These are phyloP conservation scores for Fomitopsis pulvina DNA, from an alignment of 768 basidiomycete species.

Conservation along the genomic window DNA sequence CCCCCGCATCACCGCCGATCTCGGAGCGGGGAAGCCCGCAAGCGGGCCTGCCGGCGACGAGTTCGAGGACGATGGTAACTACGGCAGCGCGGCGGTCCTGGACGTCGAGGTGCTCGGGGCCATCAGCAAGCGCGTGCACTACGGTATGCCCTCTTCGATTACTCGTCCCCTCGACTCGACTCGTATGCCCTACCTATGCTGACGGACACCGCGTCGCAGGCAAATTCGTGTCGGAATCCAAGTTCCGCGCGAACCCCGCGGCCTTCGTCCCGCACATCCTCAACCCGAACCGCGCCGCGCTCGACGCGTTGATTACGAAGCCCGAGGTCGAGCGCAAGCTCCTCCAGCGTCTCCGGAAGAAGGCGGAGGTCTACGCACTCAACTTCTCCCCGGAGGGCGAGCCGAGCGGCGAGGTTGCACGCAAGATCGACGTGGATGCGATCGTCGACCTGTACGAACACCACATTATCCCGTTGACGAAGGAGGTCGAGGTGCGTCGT, in stretches of 20 bases:
- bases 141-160: constrained; percentile 57
- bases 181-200: constrained; percentile 1
- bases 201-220: constrained; percentile 39
- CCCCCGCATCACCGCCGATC: constrained; percentile 77
- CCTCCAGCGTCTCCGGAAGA: constrained; percentile 78
- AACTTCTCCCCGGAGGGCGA: constrained; percentile 73
- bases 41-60: constrained; percentile 65
- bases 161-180: background rate
- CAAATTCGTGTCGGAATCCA: constrained; percentile 98
- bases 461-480: constrained; percentile 95
- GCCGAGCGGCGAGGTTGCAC: constrained; percentile 30
- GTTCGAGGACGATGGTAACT: constrained; percentile 93
- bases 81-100: constrained; percentile 90
- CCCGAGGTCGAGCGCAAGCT: constrained; percentile 90
- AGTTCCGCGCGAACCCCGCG: constrained; percentile 81
- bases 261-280: constrained; percentile 92
- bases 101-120: constrained; percentile 97
- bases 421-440: constrained; percentile 88
- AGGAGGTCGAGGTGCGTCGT: constrained; percentile 86
- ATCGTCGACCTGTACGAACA: constrained; percentile 92
- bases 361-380: constrained; percentile 70
- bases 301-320: constrained; percentile 92
- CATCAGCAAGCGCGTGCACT: constrained; percentile 97
- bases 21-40: constrained; percentile 60
- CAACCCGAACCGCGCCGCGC: constrained; percentile 64